Conservation (phyloP, 495 filamentous ascomycete species). For the Penicillium atrosanguineum region DNA sequence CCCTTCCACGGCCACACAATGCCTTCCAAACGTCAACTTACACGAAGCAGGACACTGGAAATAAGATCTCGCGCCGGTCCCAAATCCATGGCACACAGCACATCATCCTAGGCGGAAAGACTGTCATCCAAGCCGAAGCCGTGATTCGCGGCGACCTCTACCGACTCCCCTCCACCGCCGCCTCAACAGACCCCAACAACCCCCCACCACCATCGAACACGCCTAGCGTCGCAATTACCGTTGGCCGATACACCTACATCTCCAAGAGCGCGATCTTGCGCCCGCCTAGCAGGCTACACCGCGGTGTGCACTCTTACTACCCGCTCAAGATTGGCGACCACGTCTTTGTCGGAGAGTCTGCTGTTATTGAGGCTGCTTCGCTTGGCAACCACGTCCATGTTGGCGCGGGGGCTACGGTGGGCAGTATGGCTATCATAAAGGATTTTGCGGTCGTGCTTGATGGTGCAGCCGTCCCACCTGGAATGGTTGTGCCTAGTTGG, state of each 20-base stretch:
- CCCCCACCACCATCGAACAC: conserved; percentile 22
- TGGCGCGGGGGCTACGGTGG: conserved; percentile 68
- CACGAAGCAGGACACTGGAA: conserved; percentile 79
- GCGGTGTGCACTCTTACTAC: conserved; percentile 60
- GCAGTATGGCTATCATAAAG: conserved; percentile 85
- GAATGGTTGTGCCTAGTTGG: conserved; percentile 90
- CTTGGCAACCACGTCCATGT: conserved; percentile 83
- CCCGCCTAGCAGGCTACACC: conserved; percentile 71
- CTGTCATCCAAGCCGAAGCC: conserved; percentile 87
- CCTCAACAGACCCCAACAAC: conserved; percentile 22
- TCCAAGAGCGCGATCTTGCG: conserved; percentile 68
- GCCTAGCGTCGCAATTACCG: conserved; percentile 61
- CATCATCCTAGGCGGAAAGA: conserved; percentile 95
- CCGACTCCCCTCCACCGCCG: conserved; percentile 39
- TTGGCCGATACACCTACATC: conserved; percentile 86
- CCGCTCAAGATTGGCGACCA: conserved; percentile 91
- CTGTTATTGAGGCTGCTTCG: conserved; percentile 73
- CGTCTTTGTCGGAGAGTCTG: conserved; percentile 75
- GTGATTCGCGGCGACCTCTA: conserved; percentile 90
- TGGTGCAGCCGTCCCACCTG: conserved; percentile 73
- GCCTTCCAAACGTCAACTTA: conserved; percentile 4
- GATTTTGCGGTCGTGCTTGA: conserved; percentile 84
- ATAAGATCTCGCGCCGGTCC: conserved; percentile 92
- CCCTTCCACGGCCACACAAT: neutral
- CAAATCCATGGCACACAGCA: conserved; percentile 91